Conservation (phyloP, 2,329 filamentous ascomycete genomes). For the Ophiostoma pallidulum region DNA sequence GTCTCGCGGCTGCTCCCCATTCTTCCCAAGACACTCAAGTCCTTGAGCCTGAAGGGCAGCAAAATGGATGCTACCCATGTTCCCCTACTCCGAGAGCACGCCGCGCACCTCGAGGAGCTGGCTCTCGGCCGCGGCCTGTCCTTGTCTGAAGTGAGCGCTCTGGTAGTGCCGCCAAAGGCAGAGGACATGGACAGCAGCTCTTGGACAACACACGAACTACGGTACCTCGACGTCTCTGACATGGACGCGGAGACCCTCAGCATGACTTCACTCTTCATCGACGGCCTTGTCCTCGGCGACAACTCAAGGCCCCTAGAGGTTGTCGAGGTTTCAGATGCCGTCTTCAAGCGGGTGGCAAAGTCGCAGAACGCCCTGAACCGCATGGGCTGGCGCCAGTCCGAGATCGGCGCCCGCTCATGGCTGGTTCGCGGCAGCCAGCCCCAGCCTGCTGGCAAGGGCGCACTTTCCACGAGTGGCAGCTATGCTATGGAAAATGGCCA, state of each 20-base stretch:
- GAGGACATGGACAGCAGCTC: constrained; percentile 22
- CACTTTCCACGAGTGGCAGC: neutral
- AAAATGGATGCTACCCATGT: constrained; percentile 58
- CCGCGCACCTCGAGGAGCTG: constrained; percentile 67
- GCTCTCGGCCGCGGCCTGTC: constrained; percentile 60
- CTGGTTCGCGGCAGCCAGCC: constrained; percentile 48
- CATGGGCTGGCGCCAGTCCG: constrained; percentile 61
- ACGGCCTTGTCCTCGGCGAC: constrained; percentile 46
- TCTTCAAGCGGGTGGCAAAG: constrained; percentile 56
- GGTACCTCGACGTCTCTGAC: constrained; percentile 69
- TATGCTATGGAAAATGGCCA: constrained; percentile 33
- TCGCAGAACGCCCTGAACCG: constrained; percentile 49
- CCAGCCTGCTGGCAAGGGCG: constrained; percentile 33
- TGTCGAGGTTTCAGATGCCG: constrained; percentile 62
- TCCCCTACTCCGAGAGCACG: constrained; percentile 51
- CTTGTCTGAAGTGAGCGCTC: constrained; percentile 53
- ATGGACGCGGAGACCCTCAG: constrained; percentile 53
- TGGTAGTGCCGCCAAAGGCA: constrained; percentile 44
- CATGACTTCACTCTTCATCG: constrained; percentile 40
- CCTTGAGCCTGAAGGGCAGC: constrained; percentile 67
- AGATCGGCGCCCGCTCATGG: constrained; percentile 58
- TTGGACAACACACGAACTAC: constrained; percentile 52
- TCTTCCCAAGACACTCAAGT: constrained; percentile 58
- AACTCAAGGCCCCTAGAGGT: constrained; percentile 63
- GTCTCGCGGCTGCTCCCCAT: constrained; percentile 54